These are phyloP conservation scores for Berkeleyomyces rouxiae DNA, from an alignment of 2,329 filamentous ascomycete genomes.

Conservation along the genomic window DNA sequence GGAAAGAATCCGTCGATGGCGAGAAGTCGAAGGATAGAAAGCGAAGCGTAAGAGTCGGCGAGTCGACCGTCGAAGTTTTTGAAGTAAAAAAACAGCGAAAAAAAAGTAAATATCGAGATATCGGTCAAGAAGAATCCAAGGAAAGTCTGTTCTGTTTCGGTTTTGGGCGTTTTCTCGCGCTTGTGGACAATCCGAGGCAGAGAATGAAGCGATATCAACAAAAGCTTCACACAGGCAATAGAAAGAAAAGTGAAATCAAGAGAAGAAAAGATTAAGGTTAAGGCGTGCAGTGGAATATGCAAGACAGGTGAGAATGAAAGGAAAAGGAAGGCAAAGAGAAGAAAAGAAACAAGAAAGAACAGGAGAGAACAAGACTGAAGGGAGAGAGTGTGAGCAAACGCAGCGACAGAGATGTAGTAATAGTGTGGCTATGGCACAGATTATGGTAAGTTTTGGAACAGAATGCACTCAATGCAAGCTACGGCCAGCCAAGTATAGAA, in stretches of 20 bases:
- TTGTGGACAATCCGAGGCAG: background rate
- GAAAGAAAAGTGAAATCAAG: background rate
- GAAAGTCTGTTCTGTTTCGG: slow-evolving; percentile 5
- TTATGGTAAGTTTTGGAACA: slow-evolving; percentile 1
- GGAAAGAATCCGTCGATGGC: background rate
- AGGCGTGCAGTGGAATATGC: background rate
- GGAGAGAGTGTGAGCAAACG: background rate
- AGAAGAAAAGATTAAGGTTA: background rate
- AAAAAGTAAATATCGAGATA: background rate
- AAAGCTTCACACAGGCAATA: slow-evolving; percentile 12
- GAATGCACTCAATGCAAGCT: slow-evolving; percentile 3
- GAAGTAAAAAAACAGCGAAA: background rate
- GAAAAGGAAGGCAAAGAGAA: background rate
- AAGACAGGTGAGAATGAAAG: background rate
- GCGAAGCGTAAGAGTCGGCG: background rate
- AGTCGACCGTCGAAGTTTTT: slow-evolving; percentile 9
- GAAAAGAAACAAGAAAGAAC: background rate
- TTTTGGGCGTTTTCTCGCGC: background rate
- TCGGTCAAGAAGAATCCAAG: slow-evolving; percentile 12
- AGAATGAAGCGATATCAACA: slow-evolving; percentile 13
- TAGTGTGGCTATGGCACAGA: slow-evolving; percentile 8
- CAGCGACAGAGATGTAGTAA: background rate
- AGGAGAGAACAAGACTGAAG: background rate
- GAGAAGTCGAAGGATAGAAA: background rate
- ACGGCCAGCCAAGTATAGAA: background rate